Evolutionary conservation across 257 asterid genomes (phyloP).

Genomic region (Ballota nigra): DNA sequence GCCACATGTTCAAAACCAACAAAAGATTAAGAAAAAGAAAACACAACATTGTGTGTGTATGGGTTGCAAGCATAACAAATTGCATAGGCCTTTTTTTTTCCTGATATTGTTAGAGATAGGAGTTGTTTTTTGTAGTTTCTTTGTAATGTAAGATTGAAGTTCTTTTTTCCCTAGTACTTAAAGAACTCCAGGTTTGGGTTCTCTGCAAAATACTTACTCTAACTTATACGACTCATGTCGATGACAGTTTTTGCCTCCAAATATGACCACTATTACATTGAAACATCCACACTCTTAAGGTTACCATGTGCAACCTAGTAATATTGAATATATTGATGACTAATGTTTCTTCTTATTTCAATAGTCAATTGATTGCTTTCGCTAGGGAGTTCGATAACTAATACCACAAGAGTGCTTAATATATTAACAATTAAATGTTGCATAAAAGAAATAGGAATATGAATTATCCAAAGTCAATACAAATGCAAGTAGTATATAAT

Average conservation of each 20-base stretch:
- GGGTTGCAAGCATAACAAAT: neutral
- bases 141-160: neutral
- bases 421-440: neutral
- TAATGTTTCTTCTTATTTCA: no score
- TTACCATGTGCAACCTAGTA: neutral
- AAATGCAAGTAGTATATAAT: neutral
- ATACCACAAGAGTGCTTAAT: neutral
- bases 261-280: neutral
- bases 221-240: neutral
- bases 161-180: neutral
- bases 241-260: neutral
- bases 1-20: neutral
- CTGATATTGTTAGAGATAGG: neutral
- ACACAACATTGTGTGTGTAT: neutral
- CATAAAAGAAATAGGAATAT: neutral
- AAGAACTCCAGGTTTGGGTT: neutral
- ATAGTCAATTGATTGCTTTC: no score
- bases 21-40: neutral
- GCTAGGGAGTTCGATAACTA: neutral
- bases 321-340: neutral
- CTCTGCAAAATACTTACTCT: neutral
- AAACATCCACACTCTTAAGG: neutral
- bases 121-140: neutral
- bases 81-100: neutral
- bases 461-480: neutral